phyloP scores from a whole-genome alignment of 345 rosid species.

The Sisymbrium altissimum region DNA sequence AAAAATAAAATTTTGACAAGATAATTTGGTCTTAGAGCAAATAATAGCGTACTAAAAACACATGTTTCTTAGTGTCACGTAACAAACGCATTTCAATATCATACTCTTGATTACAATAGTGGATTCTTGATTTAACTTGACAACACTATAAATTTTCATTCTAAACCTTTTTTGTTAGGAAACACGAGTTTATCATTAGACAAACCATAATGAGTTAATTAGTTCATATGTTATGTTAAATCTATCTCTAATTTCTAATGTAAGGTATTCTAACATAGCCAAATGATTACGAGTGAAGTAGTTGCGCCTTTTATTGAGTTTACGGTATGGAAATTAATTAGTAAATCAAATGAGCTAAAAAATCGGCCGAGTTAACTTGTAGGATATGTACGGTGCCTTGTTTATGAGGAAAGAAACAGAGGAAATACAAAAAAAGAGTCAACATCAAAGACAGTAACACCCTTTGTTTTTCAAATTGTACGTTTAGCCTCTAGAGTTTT shows the following conservation, averaged over 20 bases:
- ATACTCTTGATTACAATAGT: no score
- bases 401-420: conserved; percentile 25
- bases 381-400: conserved; percentile 29
- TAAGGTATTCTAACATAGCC: neutral
- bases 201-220: neutral
- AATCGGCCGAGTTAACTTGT: neutral
- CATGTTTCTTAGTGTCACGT: no score
- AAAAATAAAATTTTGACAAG: no score
- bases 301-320: conserved; percentile 9
- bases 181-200: neutral
- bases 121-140: no score
- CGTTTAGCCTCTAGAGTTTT: conserved; percentile 33
- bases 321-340: neutral
- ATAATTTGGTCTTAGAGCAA: no score
- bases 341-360: conserved; percentile 2
- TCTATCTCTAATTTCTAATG: neutral
- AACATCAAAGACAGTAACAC: conserved; percentile 27
- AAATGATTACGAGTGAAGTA: neutral
- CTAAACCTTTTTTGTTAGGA: neutral
- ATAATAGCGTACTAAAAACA: no score
- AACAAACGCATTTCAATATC: no score
- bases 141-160: neutral
- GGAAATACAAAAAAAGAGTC: conserved; percentile 12
- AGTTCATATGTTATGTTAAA: neutral
- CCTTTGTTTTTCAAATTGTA: conserved; percentile 4